Conservation (phyloP, 345 rosid genomes). For the thale cress (Arabidopsis thaliana) region DNA sequence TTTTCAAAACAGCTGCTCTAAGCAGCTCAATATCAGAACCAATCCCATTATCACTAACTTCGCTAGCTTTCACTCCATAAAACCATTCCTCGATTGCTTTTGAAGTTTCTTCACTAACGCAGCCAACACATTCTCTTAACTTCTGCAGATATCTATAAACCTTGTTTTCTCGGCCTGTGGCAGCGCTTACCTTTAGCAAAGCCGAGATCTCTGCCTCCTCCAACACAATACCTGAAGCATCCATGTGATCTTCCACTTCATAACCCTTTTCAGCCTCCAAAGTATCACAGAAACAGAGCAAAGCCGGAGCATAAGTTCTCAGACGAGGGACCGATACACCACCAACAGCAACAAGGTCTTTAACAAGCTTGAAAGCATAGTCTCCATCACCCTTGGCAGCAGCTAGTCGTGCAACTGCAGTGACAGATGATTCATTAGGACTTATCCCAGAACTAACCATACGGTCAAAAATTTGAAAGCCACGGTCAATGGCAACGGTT, state of each 20-base stretch:
- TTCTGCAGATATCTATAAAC: conserved; percentile 83
- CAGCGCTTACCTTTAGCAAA: conserved; percentile 70
- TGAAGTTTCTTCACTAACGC: conserved; percentile 64
- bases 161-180: conserved; percentile 54
- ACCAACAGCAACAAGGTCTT: conserved; percentile 51
- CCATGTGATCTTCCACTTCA: conserved; percentile 82
- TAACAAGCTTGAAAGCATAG: conserved; percentile 70
- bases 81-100: conserved; percentile 69
- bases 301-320: conserved; percentile 77
- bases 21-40: conserved; percentile 46
- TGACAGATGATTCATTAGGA: conserved; percentile 75
- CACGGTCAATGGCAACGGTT: conserved; percentile 47
- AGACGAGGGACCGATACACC: conserved; percentile 58
- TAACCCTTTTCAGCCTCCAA: conserved; percentile 74
- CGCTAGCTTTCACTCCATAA: conserved; percentile 45
- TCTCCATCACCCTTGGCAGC: conserved; percentile 78
- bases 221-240: conserved; percentile 51
- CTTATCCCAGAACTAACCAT: conserved; percentile 55
- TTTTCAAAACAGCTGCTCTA: conserved; percentile 56
- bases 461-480: conserved; percentile 64
- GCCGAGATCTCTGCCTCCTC: conserved; percentile 77
- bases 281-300: conserved; percentile 71
- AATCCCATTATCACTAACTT: conserved; percentile 32
- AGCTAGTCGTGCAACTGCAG: conserved; percentile 71
- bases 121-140: conserved; percentile 62